Percentiles rank a stretch among this genome's conserved stretches.
Conservation (phyloP, 1,139 yeast genomes). For the Yamadazyma buinensis region DNA sequence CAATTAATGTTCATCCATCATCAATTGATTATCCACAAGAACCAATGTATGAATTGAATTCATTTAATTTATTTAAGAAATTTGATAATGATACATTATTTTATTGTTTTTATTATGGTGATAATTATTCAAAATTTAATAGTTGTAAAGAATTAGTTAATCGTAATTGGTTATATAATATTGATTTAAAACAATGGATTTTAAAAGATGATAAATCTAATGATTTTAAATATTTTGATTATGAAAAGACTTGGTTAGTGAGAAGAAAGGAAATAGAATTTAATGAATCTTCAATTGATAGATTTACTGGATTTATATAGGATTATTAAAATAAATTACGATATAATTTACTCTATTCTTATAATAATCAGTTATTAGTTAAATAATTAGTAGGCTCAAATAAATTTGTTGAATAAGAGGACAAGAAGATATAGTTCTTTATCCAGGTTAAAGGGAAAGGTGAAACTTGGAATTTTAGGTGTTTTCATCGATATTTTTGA, state of each 20-base stretch:
- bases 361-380: too few relatives aligned
- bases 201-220: conserved; percentile 46
- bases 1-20: conserved; percentile 85
- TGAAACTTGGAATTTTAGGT: too few relatives aligned
- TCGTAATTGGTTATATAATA: conserved; percentile 89
- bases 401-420: too few relatives aligned
- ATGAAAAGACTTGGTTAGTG: conserved; percentile 84
- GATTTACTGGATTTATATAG: conserved; percentile 2
- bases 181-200: conserved; percentile 79
- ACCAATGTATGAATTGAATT: conserved; percentile 60
- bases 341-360: too few relatives aligned
- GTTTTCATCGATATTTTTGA: too few relatives aligned
- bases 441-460: too few relatives aligned
- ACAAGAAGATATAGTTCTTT: too few relatives aligned
- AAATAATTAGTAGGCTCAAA: too few relatives aligned
- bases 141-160: conserved; percentile 80
- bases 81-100: conserved; percentile 87
- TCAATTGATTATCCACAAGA: conserved; percentile 91
- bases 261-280: conserved; percentile 67
- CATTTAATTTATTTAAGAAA: conserved; percentile 56
- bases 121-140: conserved; percentile 53
- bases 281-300: neutral
- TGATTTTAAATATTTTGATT: conserved; percentile 82
- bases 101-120: conserved; percentile 82
- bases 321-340: too few relatives aligned